Base-by-base conservation (phyloP, 768 basidiomycete genomes). In the Postia placenta region DNA sequence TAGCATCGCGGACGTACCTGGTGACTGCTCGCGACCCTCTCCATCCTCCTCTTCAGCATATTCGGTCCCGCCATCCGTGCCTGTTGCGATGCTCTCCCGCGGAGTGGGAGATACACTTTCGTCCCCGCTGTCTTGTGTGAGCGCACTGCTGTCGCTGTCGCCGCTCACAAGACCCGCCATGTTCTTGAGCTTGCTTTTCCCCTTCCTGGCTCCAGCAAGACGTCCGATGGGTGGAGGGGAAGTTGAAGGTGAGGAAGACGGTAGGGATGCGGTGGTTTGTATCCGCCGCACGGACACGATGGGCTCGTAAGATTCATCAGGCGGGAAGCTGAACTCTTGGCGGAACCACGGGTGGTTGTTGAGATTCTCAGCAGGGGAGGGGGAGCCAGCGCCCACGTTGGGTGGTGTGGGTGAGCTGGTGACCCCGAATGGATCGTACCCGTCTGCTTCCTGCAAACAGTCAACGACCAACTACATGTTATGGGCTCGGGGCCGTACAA, bases 71-170 rank as follows among this genome's bases (percentile, higher is more conserved):
- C 58, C 78, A 56, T 89, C 87, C 3, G 87, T 86, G 24, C 78
- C 85, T 2, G 86, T 87, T 15, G 80, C 72, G 26, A 80, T 74
- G 53, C 85, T 87, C 27, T 79, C 83, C 58, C 78, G 70, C 0
- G 82, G 80, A 7, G 82, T 83, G 22, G 76, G 80, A 15, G 65
- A 70, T 4, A 66, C 68, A 40, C 73, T 78, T 60, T 91, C 88
- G 48, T 90, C 88, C 5, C 81, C 86, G 52, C 86, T 89, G 64
- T 90, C 87, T 61, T 86, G 81, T 3, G 87, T 91, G 58, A 91
- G 63, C 23, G 85, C 88, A 54, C 88, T 90, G 58, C 85, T 87
- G 54, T 90, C 88, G 60, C 88, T 90, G 59, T 91, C 87, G 1
- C 87, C 87, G 12, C 79, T 81, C 2, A 89, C 78, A n/a, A 89